Evolutionary conservation across 371 early-diverging fungal genomes (phyloP), one percentile per base, ranked within the genome.

Genomic region (Neoconidiobolus thromboides): DNA sequence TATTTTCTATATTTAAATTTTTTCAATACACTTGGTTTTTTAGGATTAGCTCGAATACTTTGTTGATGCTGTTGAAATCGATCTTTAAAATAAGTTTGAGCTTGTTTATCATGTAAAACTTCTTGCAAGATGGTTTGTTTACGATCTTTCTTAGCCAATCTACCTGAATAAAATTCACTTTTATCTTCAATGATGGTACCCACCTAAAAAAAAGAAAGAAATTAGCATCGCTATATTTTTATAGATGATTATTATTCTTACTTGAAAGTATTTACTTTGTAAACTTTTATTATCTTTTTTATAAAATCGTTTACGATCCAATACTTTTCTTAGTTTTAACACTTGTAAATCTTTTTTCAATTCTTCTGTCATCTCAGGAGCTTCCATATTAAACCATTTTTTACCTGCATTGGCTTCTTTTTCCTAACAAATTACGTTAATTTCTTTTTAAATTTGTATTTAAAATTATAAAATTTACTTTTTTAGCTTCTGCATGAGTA

Each of bases 301-400:
- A 71, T 93, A 95, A 68, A 86, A 87, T 47, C 90, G 75, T 70
- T 92, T 95, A 37, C 89, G 90, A 67, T 96, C 94, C 41, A 96
- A 69, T 1, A 88, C 92, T 69, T 81, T 80, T 58, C 97, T 82
- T 69, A 87, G 74, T 63, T 87, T 83, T 15, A 96, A 63, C 9
- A 94, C 74, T 51, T 86, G 84, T 55, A 95, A 69, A 65, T 96
- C 93, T 9, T 86, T 83, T 64, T 89, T 87, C 55, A 93, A 48
- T 62, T 89, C 91, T 0, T 80, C 81, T 36, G 97, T 94, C 58
- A 96, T 62, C 41, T 84, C 84, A 7, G 90, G 76, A 37, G 82
- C 78, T n/a, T 79, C 80, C 85, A 96, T 85, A 65, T 88, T 87
- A 67, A 93, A 96, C 97, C 97, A 96, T 53, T 82, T 79, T 49